phyloP scores from a whole-genome alignment of 208 protist genomes.

The Acanthamoeba lenticulata region DNA sequence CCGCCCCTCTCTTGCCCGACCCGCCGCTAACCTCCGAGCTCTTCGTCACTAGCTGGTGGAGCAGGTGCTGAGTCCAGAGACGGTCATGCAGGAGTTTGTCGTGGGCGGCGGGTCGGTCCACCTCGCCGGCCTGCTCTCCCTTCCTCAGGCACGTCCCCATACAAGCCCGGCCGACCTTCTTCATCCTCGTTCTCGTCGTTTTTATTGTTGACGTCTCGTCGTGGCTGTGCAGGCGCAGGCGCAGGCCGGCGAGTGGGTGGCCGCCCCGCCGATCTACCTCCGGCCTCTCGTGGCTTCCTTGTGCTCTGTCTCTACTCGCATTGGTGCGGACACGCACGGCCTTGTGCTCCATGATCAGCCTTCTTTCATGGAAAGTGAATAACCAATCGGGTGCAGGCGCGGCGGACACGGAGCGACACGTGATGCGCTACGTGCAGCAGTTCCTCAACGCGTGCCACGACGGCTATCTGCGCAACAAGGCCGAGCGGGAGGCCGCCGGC shows the following conservation, averaged over 20 bases:
- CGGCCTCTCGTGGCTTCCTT: neutral
- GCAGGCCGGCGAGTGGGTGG: neutral
- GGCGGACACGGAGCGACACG: neutral
- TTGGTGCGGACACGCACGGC: neutral
- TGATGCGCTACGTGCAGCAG: slow-evolving; percentile 26
- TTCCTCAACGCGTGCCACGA: neutral
- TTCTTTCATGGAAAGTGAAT: neutral
- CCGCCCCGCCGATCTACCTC: neutral
- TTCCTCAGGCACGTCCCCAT: neutral
- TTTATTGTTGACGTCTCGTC: neutral
- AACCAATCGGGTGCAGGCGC: neutral
- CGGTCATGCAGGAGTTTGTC: slow-evolving; percentile 39
- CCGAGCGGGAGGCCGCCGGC: neutral
- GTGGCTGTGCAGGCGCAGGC: neutral
- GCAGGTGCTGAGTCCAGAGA: neutral
- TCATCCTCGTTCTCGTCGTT: neutral
- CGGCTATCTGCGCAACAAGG: slow-evolving; percentile 3
- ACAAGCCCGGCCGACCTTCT: no score
- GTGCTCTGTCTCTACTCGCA: neutral
- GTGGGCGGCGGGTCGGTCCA: neutral
- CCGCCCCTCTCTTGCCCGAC: neutral
- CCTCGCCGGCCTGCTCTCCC: neutral
- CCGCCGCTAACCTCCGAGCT: no score
- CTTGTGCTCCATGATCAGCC: neutral
- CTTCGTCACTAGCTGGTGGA: neutral